These are phyloP conservation scores for Paratinospora sagittata DNA, from an alignment of 164 flowering plant genomes.

Conservation along the genomic window DNA sequence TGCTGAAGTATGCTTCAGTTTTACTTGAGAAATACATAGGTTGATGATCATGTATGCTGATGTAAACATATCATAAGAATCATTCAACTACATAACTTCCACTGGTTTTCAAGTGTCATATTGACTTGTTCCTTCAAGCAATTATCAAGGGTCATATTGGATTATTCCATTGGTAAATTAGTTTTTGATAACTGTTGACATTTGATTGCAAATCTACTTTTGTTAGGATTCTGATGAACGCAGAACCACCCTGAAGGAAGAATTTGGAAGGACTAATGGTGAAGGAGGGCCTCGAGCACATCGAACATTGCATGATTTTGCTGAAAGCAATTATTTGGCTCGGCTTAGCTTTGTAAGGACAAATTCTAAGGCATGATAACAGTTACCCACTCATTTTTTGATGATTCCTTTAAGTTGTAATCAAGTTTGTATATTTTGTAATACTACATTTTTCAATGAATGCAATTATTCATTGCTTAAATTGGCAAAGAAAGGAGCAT, in stretches of 20 bases:
- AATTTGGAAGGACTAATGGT: conserved; percentile 30
- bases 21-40: too few relatives aligned
- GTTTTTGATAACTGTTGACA: too few relatives aligned
- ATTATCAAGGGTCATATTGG: background rate
- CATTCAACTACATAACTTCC: background rate
- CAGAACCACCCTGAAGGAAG: conserved; percentile 52
- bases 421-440: background rate
- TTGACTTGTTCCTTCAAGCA: background rate
- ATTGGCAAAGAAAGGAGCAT: background rate
- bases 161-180: too few relatives aligned
- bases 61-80: background rate
- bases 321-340: conserved; percentile 80
- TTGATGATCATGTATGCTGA: background rate
- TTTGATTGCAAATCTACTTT: background rate
- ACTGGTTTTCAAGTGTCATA: background rate
- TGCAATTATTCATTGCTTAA: background rate
- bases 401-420: background rate
- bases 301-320: conserved; percentile 90
- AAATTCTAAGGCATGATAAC: conserved; percentile 20
- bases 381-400: background rate
- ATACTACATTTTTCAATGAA: background rate
- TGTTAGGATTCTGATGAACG: conserved; percentile 41
- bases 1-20: background rate
- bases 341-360: conserved; percentile 61
- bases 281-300: conserved; percentile 50